Conservation (phyloP, 1,284 basidiomycete species). For the Neolentinus lepideus region DNA sequence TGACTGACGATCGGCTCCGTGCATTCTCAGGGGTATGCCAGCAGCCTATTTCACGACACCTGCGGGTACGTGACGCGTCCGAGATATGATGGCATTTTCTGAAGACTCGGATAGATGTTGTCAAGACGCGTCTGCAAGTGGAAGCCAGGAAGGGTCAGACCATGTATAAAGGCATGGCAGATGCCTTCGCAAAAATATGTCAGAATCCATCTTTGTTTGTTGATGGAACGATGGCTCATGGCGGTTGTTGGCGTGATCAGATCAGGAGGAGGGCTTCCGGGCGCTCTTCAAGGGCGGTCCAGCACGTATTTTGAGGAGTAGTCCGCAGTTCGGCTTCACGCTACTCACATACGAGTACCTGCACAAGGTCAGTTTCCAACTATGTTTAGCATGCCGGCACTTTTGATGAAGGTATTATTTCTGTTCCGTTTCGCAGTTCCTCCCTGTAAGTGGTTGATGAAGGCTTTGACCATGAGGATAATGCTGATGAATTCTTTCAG, state of each 20-base stretch:
- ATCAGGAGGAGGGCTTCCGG: conserved; percentile 79
- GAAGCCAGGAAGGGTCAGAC: conserved; percentile 92
- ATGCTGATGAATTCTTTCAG: conserved; percentile 26
- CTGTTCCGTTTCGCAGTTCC: conserved; percentile 29
- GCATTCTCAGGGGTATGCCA: conserved; percentile 77
- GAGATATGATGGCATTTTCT: conserved; percentile 10
- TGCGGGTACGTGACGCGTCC: conserved; percentile 46
- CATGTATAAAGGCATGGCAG: conserved; percentile 84
- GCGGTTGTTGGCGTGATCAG: conserved; percentile 26
- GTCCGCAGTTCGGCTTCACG: conserved; percentile 90
- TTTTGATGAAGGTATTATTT: not conserved
- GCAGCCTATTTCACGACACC: conserved; percentile 85
- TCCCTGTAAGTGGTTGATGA: conserved; percentile 53
- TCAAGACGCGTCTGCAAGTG: conserved; percentile 98
- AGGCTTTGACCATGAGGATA: conserved; percentile 14
- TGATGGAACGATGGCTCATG: conserved; percentile 5
- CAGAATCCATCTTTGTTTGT: conserved; percentile 21
- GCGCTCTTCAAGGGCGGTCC: conserved; percentile 96
- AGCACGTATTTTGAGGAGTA: conserved; percentile 85
- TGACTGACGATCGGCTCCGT: not conserved
- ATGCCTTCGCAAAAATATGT: conserved; percentile 91
- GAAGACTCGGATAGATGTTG: conserved; percentile 65
- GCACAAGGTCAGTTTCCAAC: conserved; percentile 43
- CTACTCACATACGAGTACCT: conserved; percentile 84
- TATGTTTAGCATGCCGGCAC: conserved; percentile 5